Conservation (phyloP, 768 basidiomycete species). For the Mycena pura region DNA sequence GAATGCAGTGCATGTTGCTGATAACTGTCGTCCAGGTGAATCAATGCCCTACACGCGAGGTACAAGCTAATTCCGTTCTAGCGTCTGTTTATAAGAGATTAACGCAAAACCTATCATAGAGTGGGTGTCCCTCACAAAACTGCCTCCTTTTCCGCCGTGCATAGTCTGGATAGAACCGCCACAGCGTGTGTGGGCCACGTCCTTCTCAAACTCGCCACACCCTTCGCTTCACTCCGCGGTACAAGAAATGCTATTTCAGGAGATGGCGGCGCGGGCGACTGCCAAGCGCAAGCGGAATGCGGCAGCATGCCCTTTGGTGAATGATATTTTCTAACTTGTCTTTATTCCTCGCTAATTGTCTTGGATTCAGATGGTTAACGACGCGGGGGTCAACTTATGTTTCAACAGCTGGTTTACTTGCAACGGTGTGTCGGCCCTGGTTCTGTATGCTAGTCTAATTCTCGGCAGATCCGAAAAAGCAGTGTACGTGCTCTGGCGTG, state of each 20-base stretch:
- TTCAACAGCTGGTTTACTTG: too few relatives aligned
- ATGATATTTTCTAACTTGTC: conserved; percentile 2
- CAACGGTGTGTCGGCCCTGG: neutral
- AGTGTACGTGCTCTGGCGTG: neutral
- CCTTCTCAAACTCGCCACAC: too few relatives aligned
- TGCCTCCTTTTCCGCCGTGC: too few relatives aligned
- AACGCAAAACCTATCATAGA: too few relatives aligned
- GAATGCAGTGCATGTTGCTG: too few relatives aligned
- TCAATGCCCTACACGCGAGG: neutral
- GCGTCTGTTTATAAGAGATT: too few relatives aligned
- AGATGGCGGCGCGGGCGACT: too few relatives aligned
- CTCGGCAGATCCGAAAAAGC: neutral
- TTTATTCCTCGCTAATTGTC: neutral
- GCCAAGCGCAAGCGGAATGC: too few relatives aligned
- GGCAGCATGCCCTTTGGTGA: conserved; percentile 4
- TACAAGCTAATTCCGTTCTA: too few relatives aligned
- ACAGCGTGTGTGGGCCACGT: neutral
- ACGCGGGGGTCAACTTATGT: neutral
- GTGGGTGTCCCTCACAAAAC: too few relatives aligned
- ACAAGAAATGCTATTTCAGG: neutral
- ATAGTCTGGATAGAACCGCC: too few relatives aligned
- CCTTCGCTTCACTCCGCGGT: neutral
- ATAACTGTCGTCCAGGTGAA: neutral
- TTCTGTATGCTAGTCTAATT: neutral
- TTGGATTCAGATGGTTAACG: neutral